phyloP scores from a whole-genome alignment of 2,329 filamentous ascomycete genomes.

The Magnaporthiopsis rhizophila region DNA sequence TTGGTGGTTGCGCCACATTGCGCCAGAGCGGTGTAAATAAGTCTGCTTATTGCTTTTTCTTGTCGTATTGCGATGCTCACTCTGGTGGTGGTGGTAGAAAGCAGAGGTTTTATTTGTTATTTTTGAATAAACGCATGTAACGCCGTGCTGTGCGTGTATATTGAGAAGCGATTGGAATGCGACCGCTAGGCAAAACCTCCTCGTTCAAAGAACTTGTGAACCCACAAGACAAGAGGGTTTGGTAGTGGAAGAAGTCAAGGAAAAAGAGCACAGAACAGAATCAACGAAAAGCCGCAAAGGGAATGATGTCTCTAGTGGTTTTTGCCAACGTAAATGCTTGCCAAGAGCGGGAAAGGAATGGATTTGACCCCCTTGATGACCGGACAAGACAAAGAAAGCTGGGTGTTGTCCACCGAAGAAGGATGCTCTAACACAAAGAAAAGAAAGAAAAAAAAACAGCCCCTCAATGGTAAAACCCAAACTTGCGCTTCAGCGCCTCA shows the following conservation, averaged over 20 bases:
- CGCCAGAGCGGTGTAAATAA: not conserved
- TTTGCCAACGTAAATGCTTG: too few species aligned
- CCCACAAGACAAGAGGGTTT: not conserved
- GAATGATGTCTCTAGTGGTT: too few species aligned
- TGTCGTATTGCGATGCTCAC: not conserved
- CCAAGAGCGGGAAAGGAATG: not conserved
- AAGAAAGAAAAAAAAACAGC: too few species aligned
- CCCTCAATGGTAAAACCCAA: slow-evolving; percentile 17
- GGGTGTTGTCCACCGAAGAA: too few species aligned
- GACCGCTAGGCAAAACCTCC: not conserved
- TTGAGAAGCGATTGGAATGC: not conserved
- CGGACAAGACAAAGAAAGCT: too few species aligned
- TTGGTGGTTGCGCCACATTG: not conserved
- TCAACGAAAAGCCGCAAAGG: too few species aligned
- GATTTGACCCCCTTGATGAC: not conserved
- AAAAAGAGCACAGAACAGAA: not conserved
- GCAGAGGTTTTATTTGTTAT: not conserved
- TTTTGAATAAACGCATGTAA: not conserved
- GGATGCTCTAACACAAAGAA: too few species aligned
- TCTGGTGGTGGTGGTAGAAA: not conserved
- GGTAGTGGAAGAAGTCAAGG: not conserved
- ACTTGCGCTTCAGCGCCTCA: slow-evolving; percentile 40
- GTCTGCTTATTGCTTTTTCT: not conserved
- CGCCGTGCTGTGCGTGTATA: not conserved
- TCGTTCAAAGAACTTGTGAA: not conserved